Evolutionary conservation across 768 basidiomycete genomes (phyloP).

Genomic region (Lactarius evosmus): DNA sequence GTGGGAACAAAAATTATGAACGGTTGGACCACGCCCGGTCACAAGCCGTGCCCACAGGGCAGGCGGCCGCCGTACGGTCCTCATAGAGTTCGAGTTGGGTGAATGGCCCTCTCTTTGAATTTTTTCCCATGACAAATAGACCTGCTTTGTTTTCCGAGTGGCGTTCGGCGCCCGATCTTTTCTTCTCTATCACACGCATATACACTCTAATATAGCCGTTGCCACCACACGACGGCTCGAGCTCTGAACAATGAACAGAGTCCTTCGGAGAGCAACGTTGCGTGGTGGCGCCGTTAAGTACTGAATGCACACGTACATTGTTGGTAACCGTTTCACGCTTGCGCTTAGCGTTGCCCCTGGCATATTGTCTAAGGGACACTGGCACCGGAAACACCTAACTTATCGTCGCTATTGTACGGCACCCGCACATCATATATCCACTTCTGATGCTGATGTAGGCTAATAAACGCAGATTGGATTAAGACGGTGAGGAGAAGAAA

Average conservation of each 20-base stretch:
- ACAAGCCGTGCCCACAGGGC: not conserved
- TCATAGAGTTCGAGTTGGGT: not conserved
- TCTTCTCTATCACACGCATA: not conserved
- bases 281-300: not conserved
- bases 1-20: not conserved
- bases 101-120: not conserved
- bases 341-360: not conserved
- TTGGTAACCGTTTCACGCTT: too few species aligned
- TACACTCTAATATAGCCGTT: not conserved
- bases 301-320: too few species aligned
- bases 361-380: not conserved
- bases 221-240: not conserved
- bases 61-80: not conserved
- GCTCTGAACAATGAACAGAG: not conserved
- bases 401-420: not conserved
- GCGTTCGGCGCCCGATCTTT: not conserved
- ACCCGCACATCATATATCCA: not conserved
- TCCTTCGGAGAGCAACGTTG: not conserved
- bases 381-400: too few species aligned
- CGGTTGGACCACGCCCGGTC: not conserved
- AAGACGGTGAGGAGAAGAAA: not conserved
- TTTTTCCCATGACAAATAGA: not conserved
- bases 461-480: not conserved
- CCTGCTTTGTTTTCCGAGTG: not conserved
- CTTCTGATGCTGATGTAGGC: not conserved